Conservation (phyloP, 1,284 basidiomycete species). For the Thecaphora thlaspeos region DNA sequence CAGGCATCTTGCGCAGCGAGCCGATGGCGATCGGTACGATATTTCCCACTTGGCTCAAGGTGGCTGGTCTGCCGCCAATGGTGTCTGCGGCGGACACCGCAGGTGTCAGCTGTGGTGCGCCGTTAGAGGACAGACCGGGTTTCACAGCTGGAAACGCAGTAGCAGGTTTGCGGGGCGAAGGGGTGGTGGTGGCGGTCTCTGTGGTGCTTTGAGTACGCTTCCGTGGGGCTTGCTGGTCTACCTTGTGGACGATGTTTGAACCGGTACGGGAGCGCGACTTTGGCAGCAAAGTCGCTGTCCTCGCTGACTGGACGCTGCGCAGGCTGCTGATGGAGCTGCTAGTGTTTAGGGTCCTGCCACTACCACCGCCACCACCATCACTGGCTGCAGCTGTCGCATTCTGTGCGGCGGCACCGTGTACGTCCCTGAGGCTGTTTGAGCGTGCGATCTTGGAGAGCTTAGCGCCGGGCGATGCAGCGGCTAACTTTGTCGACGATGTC, state of each 20-base stretch:
- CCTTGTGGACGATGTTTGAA: not conserved
- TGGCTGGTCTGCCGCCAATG: too few species aligned
- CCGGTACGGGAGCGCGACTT: constrained; percentile 3
- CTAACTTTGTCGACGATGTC: constrained; percentile 1
- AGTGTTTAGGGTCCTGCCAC: not conserved
- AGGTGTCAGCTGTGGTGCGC: too few species aligned
- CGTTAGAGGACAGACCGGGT: too few species aligned
- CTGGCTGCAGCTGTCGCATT: constrained; percentile 1
- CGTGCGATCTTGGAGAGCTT: constrained; percentile 23
- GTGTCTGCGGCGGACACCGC: too few species aligned
- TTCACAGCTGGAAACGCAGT: not conserved
- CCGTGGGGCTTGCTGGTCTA: too few species aligned
- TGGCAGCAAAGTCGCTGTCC: not conserved
- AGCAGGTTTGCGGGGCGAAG: not conserved
- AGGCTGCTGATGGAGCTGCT: constrained; percentile 1
- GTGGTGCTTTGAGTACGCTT: not conserved
- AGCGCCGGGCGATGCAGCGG: constrained; percentile 8
- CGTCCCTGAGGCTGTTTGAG: constrained; percentile 4
- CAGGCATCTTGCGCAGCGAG: not conserved
- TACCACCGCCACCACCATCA: not conserved
- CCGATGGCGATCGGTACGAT: not conserved
- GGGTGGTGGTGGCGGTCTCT: too few species aligned
- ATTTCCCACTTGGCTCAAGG: not conserved
- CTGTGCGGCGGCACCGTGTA: constrained; percentile 10
- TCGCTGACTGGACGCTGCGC: constrained; percentile 2